phyloP scores from a whole-genome alignment of 2,329 filamentous ascomycete genomes.

The Anisogramma anomala region DNA sequence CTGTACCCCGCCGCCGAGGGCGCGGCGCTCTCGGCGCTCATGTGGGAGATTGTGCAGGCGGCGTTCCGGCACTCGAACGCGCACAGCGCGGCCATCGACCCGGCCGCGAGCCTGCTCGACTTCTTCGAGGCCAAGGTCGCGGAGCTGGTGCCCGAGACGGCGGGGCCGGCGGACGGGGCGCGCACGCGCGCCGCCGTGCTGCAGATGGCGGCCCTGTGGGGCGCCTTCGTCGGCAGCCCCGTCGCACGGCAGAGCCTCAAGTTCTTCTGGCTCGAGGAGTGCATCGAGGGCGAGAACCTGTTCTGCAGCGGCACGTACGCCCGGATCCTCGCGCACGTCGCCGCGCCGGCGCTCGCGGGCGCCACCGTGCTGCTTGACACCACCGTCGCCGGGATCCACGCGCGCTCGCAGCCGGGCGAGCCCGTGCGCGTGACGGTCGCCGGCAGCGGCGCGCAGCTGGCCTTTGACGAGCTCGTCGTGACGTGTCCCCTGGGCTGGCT shows the following conservation, averaged over 20 bases:
- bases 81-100: constrained; percentile 35
- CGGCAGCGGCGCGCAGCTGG: not conserved
- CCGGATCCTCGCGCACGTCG: constrained; percentile 45
- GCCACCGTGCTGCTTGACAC: constrained; percentile 41
- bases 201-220: constrained; percentile 54
- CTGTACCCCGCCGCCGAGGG: constrained; percentile 36
- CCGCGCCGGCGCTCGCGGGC: constrained; percentile 41
- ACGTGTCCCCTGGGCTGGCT: constrained; percentile 60
- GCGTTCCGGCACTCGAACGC: constrained; percentile 57
- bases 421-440: constrained; percentile 9
- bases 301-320: constrained; percentile 50
- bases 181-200: constrained; percentile 33
- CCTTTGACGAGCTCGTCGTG: constrained; percentile 57
- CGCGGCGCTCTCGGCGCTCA: constrained; percentile 36
- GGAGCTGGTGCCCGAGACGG: constrained; percentile 35
- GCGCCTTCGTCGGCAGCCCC: constrained; percentile 57
- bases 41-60: constrained; percentile 58
- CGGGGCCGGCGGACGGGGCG: constrained; percentile 27
- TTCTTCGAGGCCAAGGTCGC: constrained; percentile 38
- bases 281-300: constrained; percentile 58
- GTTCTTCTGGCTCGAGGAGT: constrained; percentile 70
- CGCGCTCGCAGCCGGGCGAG: constrained; percentile 17
- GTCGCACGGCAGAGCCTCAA: constrained; percentile 56
- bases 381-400: constrained; percentile 33
- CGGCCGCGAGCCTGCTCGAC: constrained; percentile 38